Evolutionary conservation across 2,329 filamentous ascomycete genomes (phyloP), one percentile per base, ranked within the genome.

Genomic region (Pseudogymnoascus destructans): DNA sequence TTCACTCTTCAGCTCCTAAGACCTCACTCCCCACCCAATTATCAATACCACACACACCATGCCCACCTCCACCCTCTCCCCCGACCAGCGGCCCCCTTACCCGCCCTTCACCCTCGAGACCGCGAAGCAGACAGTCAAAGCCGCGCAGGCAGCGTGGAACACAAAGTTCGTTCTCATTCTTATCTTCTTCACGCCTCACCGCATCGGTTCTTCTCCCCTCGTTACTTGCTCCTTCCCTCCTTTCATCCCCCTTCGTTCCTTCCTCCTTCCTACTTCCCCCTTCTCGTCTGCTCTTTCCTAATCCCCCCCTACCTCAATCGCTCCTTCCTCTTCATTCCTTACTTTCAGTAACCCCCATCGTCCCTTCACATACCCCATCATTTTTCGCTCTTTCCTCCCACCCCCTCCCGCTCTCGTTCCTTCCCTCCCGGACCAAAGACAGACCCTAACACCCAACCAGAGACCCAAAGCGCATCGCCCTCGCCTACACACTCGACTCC

Each of bases 91-190:
- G 52, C 74, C 74, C 2, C 79, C 79, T 0, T 73, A 79, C 60
- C 89, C 89, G 3, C 89, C 89, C 0, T 95, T 90, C 69, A 92
- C 82, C 3, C 74, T 79, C 21, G 84, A 88, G 67, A 85, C 82
- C 1, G 89, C 89, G 1, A 73, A 74, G 13, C 74, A 77, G 60
- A 95, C 95, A 70, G 89, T 95, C 62, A 95, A 95, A 72, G 84
- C 83, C 15, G 89, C 87, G 0, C 89, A 95, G 68, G 80, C 89
- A 68, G 75, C 85, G 2, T 95, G 89, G 89, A 95, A 95, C 66
- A 85, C 83, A 1, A 79, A 75, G 86, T 88, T 70, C 63, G 73
- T 38, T 25, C 25, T 25, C 8, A 1, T 17, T 4, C 25, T 25
- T 5, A 11, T 54, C 6, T 36, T 82, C 61, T 79, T 79, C 0